Conservation (phyloP, 768 basidiomycete genomes). For the Agrocybe praecox region DNA sequence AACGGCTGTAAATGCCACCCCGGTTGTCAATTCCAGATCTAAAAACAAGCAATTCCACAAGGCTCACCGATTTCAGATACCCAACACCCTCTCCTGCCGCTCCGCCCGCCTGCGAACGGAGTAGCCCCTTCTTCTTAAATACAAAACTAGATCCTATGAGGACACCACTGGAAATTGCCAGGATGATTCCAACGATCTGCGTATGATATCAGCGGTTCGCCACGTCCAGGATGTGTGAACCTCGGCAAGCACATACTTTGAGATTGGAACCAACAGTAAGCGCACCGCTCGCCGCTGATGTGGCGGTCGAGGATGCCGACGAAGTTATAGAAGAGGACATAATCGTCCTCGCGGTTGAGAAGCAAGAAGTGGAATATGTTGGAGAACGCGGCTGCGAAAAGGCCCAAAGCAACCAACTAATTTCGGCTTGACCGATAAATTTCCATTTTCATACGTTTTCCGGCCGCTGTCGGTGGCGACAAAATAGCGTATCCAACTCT, state of each 20-base stretch:
- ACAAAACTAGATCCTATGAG: slow-evolving; percentile 95
- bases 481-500: too few relatives aligned
- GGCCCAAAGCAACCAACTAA: background rate
- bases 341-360: slow-evolving; percentile 12
- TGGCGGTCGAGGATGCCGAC: slow-evolving; percentile 38
- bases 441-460: background rate
- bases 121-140: slow-evolving; percentile 95
- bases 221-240: background rate
- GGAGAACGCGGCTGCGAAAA: background rate
- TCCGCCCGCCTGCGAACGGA: slow-evolving; percentile 82
- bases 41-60: background rate
- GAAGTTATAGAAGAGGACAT: slow-evolving; percentile 31
- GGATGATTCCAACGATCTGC: slow-evolving; percentile 75
- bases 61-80: slow-evolving; percentile 89
- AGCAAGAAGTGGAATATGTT: slow-evolving; percentile 1
- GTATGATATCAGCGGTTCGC: slow-evolving; percentile 3
- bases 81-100: slow-evolving; percentile 84
- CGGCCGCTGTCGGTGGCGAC: background rate
- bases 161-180: slow-evolving; percentile 77
- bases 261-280: slow-evolving; percentile 47
- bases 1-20: slow-evolving; percentile 49
- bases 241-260: slow-evolving; percentile 40
- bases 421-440: background rate
- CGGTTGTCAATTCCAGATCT: background rate
- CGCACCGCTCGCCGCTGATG: slow-evolving; percentile 36